Percentiles rank a stretch among this genome's conserved stretches.
Evolutionary conservation across 2,329 filamentous ascomycete species (phyloP).

Genomic region (Cytospora piceicola): DNA sequence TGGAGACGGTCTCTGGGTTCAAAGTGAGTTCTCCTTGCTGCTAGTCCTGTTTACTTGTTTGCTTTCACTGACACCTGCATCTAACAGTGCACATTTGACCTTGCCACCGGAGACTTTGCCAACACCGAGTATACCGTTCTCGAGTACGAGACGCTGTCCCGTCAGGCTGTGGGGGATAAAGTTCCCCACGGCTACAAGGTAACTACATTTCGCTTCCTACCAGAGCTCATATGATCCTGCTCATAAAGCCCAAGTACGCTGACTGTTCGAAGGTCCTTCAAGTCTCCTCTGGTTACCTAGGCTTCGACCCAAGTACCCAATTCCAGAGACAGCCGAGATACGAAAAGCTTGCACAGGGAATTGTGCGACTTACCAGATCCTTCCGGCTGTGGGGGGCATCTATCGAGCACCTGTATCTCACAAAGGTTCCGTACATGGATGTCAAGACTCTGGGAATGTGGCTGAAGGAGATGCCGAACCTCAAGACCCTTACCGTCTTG

Average conservation of each 20-base stretch:
- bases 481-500: constrained; percentile 19
- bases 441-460: constrained; percentile 2
- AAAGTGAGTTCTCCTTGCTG: not conserved
- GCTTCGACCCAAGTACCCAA: not conserved
- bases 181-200: not conserved
- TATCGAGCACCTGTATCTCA: constrained; percentile 14
- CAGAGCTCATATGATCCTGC: not conserved
- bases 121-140: not conserved
- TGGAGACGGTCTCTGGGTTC: not conserved
- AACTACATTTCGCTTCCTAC: not conserved
- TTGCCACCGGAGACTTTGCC: not conserved
- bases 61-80: not conserved
- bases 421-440: constrained; percentile 20
- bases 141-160: not conserved
- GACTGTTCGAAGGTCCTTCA: not conserved
- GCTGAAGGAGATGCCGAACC: constrained; percentile 20
- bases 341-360: not conserved
- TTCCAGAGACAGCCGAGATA: not conserved
- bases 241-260: not conserved
- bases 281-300: not conserved
- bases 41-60: not conserved
- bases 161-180: not conserved
- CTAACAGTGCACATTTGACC: not conserved
- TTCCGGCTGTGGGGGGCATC: constrained; percentile 1
- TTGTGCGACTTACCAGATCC: constrained; percentile 9